Evolutionary conservation across 805 yeast species (phyloP).

Genomic region (Sugiyamaella boreocaroliniensis): DNA sequence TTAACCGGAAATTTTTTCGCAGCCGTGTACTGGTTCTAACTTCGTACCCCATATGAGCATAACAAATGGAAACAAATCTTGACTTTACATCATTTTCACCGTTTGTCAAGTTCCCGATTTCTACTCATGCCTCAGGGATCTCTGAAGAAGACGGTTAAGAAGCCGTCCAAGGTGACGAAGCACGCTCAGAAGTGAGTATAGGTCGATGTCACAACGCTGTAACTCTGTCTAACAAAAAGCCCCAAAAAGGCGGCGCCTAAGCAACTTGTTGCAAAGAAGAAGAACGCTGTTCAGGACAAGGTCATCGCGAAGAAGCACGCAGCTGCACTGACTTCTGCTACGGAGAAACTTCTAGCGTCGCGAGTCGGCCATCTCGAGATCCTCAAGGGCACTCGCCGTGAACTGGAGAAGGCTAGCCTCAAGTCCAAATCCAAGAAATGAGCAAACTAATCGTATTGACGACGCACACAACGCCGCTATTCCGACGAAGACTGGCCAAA

Average conservation of each 20-base stretch:
- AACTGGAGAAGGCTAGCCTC: conserved; percentile 48
- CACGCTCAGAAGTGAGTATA: conserved; percentile 8
- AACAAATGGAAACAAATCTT: too few relatives aligned
- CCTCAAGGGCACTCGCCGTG: conserved; percentile 83
- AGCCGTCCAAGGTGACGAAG: conserved; percentile 14
- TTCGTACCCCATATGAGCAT: too few relatives aligned
- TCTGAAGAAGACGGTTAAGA: conserved; percentile 23
- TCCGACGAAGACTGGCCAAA: not conserved
- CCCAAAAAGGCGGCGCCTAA: conserved; percentile 66
- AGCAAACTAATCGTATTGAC: not conserved
- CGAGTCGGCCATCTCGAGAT: conserved; percentile 92
- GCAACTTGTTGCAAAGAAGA: conserved; percentile 60
- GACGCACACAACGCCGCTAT: not conserved
- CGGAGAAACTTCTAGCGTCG: conserved; percentile 81
- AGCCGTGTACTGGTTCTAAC: not conserved
- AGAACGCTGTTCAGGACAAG: conserved; percentile 43
- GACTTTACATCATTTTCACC: too few relatives aligned
- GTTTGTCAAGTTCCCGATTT: not conserved
- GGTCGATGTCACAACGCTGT: not conserved
- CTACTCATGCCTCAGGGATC: conserved; percentile 34
- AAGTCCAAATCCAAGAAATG: conserved; percentile 3
- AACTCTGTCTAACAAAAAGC: not conserved
- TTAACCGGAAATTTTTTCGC: conserved; percentile 2
- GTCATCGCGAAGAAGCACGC: conserved; percentile 53
- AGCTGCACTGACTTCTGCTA: conserved; percentile 48